Evolutionary conservation across 257 asterid species (phyloP).

Genomic region (Linderniella brevidens): DNA sequence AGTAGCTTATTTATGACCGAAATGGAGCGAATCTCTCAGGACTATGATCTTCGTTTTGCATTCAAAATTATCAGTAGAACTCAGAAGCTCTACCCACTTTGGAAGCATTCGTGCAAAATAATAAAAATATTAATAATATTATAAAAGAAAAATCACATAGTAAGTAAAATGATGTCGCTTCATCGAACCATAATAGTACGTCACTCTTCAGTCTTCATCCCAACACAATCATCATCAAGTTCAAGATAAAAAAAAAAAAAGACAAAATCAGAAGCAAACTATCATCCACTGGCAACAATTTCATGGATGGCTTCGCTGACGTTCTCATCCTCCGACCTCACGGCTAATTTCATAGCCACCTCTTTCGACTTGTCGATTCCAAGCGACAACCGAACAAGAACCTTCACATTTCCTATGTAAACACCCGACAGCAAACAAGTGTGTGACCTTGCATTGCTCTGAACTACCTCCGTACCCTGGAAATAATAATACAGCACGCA

Average conservation of each 20-base stretch:
- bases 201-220: too few species aligned
- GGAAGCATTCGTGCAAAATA: too few species aligned
- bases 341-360: constrained; percentile 94
- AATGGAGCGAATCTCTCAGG: too few species aligned
- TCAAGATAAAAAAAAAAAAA: neutral
- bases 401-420: constrained; percentile 78
- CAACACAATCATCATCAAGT: too few species aligned
- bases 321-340: constrained; percentile 71
- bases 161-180: too few species aligned
- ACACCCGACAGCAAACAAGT: constrained; percentile 85
- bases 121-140: too few species aligned
- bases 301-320: constrained; percentile 90
- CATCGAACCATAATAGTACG: too few species aligned
- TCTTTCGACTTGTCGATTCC: constrained; percentile 79
- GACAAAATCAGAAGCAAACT: constrained; percentile 7
- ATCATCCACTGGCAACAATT: constrained; percentile 91
- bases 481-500: constrained; percentile 1
- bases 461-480: constrained; percentile 85
- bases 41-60: too few species aligned
- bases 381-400: constrained; percentile 74
- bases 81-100: too few species aligned
- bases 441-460: constrained; percentile 83
- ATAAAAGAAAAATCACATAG: too few species aligned
- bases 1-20: too few species aligned
- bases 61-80: too few species aligned